Percentiles rank a stretch among this genome's conserved stretches.
These are phyloP conservation scores for Neurospora africana DNA, from an alignment of 495 filamentous ascomycete species.

Conservation along the genomic window DNA sequence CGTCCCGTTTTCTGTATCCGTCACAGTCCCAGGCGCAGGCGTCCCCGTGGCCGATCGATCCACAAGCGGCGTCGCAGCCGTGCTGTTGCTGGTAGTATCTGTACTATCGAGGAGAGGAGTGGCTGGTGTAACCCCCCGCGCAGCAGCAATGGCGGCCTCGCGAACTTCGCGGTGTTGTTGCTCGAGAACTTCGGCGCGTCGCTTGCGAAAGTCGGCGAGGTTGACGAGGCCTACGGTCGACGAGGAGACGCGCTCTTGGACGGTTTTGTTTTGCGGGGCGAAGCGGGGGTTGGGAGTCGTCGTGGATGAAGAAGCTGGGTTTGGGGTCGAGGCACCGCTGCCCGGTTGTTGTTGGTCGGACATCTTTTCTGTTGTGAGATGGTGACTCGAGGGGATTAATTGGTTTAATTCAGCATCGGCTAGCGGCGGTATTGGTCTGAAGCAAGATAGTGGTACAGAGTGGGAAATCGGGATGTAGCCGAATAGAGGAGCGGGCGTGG, in stretches of 20 bases:
- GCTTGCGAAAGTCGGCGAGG: constrained; percentile 91
- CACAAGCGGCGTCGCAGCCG: constrained; percentile 19
- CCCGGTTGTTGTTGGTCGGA: neutral
- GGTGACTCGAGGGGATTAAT: neutral
- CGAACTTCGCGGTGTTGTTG: constrained; percentile 78
- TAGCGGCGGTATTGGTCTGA: neutral
- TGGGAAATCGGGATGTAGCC: neutral
- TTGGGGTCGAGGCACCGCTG: neutral
- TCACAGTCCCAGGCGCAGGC: constrained; percentile 4
- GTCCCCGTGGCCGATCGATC: constrained; percentile 32
- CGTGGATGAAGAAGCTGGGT: neutral
- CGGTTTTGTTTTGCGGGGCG: constrained; percentile 66
- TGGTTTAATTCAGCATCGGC: neutral
- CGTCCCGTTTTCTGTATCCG: neutral
- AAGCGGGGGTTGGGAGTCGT: constrained; percentile 45
- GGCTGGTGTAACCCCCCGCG: constrained; percentile 3
- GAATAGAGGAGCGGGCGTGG: neutral
- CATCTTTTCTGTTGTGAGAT: neutral
- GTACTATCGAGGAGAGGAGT: neutral
- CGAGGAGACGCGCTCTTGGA: constrained; percentile 82
- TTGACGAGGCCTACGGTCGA: constrained; percentile 90
- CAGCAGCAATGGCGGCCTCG: constrained; percentile 45
- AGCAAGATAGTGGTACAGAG: accelerated
- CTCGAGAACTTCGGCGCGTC: constrained; percentile 87
- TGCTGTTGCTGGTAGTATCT: constrained; percentile 4